Evolutionary conservation across 371 early-diverging fungal species (phyloP), one percentile per base, ranked within the genome.

Genomic region (Apophysomyces variabilis): DNA sequence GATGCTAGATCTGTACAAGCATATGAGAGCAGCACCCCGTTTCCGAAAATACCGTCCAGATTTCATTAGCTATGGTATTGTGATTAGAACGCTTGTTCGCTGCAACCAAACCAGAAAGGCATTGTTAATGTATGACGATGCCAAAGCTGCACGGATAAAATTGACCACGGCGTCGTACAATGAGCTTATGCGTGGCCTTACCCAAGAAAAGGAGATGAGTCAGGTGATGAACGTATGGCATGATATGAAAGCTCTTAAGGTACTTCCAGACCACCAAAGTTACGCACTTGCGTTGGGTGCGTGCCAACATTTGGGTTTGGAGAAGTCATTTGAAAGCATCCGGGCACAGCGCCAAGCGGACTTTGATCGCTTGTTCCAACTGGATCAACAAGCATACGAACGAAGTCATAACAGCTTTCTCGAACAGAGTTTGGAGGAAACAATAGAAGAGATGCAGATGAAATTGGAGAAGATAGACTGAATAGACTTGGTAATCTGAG

Each of bases 141-240:
- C 76, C 18, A 75, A 77, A 38, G 36, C 65, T 13, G 38, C 57
- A 2, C 60, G 71, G 12, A 56, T 72, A 0, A 56, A 18, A 1
- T 45, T 80, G 11, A 64, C 69, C 0, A 60, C 73, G 13, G 44
- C 67, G 11, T 71, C 66, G 0, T 83, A 74, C 56, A 83, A 80
- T 43, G 54, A 59, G 18, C 61, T 76, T 11, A 77, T 77, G 73
- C 26, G 14, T 0, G 74, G 68, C 0, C 61, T 77, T 9, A 70
- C 73, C 18, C 54, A 54, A 1, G 65, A 63, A 6, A 72, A 69
- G 7, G 65, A 75, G 12, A 50, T 72, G n/a, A 66, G 76, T 0
- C 76, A 77, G 43, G 64, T 80, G n/a, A 73, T 80, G 77, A 74
- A 70, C n/a, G 66, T 83, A 5, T 83, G 81, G 81, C 70, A 83